Percentiles rank a stretch among this genome's conserved stretches.
These are phyloP conservation scores for Sabuloglossum arenarium DNA, from an alignment of 495 filamentous ascomycete species.

Conservation along the genomic window DNA sequence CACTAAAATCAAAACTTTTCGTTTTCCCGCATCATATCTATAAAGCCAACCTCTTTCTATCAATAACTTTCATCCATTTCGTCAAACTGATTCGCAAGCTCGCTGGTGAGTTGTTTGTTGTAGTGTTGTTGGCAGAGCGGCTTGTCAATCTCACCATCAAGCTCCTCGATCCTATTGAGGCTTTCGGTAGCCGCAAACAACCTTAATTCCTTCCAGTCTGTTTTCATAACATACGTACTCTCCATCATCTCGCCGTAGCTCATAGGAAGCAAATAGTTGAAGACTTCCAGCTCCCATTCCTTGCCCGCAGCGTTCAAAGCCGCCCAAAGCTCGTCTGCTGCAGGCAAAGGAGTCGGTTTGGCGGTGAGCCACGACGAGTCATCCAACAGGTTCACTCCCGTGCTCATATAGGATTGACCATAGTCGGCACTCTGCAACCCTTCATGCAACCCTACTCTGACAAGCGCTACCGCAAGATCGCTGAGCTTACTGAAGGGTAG, in stretches of 20 bases:
- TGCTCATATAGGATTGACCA: background rate
- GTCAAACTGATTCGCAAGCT: too few relatives aligned
- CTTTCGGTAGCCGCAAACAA: background rate
- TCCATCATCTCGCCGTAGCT: background rate
- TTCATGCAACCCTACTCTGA: conserved; percentile 6
- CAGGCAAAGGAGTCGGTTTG: conserved; percentile 1
- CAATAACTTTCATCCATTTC: too few relatives aligned
- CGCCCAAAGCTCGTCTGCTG: background rate
- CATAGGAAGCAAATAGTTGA: conserved; percentile 6
- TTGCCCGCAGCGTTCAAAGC: conserved; percentile 1
- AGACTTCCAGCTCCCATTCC: conserved; percentile 3
- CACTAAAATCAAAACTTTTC: too few relatives aligned
- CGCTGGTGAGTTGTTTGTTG: too few relatives aligned
- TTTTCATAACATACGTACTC: background rate
- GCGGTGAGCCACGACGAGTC: background rate
- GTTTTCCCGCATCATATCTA: too few relatives aligned
- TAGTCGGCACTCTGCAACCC: conserved; percentile 4
- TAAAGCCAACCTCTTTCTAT: too few relatives aligned
- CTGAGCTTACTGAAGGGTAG: background rate
- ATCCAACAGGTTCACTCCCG: background rate
- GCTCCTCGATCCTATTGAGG: too few relatives aligned
- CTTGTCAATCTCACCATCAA: too few relatives aligned
- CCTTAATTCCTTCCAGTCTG: background rate
- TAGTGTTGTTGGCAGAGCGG: too few relatives aligned
- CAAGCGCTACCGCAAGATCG: conserved; percentile 4